Evolutionary conservation across 2,329 filamentous ascomycete genomes (phyloP), one percentile per base, ranked within the genome.

Genomic region (Fusarium xylarioides): DNA sequence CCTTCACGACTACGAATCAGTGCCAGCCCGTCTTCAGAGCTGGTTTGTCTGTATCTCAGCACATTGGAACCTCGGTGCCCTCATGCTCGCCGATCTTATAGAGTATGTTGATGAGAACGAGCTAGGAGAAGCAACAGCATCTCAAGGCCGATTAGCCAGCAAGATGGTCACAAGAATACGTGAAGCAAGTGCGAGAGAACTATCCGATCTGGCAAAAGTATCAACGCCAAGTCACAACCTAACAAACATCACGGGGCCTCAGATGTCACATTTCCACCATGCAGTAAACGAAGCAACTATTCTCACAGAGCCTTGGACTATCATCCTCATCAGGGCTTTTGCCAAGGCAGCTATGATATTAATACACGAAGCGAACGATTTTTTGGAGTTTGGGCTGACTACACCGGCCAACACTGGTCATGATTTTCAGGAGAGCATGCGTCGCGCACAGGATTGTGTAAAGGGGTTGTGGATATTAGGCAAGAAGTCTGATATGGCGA

Each of bases 251-350:
- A 35, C 68, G 10, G 19, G 43, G 7, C 68, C 76, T 18, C 74
- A 77, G 40, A 77, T 83, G 37, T 73, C 79, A 28, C 83, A 85
- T 32, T 87, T 88, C 58, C 87, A 89, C 72, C 84, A 85, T 65
- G 86, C 87, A 1, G 81, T 89, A 32, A 87, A 83, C 60, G 83
- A 88, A 68, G 87, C 85, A 10, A 86, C 88, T 1, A 81, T 90
- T 16, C 77, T 90, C 30, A 89, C 87, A 0, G 88, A 90, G 69
- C 88, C 88, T 0, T 90, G 88, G 88, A 89, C 88, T 2, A 84
- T 85, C n/a, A 83, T 90, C 5, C 77, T 89, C 30, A 85, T 89
- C 60, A 82, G 86, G 34, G 84, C 85, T 0, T 89, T 90, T 62
- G 82, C 84, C n/a, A 86, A 84, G 73, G 85, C 87, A 0, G 84